Conservation (phyloP, 1,284 basidiomycete species). For the Melampsora americana region DNA sequence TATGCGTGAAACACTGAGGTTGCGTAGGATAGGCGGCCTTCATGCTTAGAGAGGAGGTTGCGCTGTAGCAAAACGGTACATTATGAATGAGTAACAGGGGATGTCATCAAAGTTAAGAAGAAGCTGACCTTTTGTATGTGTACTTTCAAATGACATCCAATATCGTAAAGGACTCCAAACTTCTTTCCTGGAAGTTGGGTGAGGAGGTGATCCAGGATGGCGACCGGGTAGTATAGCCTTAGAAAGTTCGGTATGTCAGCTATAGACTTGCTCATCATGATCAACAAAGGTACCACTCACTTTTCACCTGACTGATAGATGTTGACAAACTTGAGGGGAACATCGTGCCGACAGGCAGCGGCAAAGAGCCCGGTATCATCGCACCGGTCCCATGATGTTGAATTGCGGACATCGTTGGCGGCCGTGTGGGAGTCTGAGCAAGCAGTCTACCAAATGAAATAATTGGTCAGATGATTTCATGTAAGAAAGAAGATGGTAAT, state of each 20-base stretch:
- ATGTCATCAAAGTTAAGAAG: too few relatives aligned
- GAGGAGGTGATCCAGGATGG: neutral
- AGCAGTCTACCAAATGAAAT: neutral
- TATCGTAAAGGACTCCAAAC: constrained; percentile 13
- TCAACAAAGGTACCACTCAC: neutral
- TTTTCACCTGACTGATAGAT: neutral
- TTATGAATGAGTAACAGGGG: too few relatives aligned
- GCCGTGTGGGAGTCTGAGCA: constrained; percentile 1
- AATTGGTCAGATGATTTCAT: too few relatives aligned
- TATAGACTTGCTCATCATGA: too few relatives aligned
- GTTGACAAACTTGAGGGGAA: neutral
- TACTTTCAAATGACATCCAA: constrained; percentile 4
- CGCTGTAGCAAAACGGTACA: neutral
- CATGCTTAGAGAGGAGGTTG: neutral
- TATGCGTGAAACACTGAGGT: constrained; percentile 18
- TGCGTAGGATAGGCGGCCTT: neutral
- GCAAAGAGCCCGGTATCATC: constrained; percentile 9
- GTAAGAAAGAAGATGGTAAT: too few relatives aligned
- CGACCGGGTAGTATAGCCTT: constrained; percentile 11
- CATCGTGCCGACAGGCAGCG: neutral
- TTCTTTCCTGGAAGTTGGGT: neutral
- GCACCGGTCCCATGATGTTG: constrained; percentile 1
- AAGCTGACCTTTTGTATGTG: neutral
- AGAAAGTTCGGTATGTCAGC: too few relatives aligned
- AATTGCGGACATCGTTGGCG: neutral